A percentile compares a stretch with the other conserved stretches of the same genome.
Evolutionary conservation across 768 basidiomycete genomes (phyloP).

Genomic region (Nidularia pulvinata): DNA sequence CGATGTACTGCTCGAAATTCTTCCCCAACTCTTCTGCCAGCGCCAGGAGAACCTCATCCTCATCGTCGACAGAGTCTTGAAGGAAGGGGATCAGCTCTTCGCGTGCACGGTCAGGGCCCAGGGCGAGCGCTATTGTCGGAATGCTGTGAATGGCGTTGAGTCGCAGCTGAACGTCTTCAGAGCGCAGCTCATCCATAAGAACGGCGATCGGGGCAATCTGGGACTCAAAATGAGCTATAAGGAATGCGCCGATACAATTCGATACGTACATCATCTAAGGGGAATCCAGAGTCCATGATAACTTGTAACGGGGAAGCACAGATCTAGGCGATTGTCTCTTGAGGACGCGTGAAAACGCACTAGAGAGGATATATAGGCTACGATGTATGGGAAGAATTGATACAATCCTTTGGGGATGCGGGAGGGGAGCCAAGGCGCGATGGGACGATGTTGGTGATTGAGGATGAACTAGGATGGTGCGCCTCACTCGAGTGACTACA

Average conservation of each 20-base stretch:
- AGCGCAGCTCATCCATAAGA: conserved; percentile 96
- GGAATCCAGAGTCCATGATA: conserved; percentile 68
- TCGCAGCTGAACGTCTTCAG: conserved; percentile 96
- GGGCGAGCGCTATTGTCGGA: conserved; percentile 95
- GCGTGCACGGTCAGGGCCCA: conserved; percentile 93
- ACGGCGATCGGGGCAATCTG: conserved; percentile 95
- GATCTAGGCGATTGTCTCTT: too few relatives aligned
- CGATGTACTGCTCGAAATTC: conserved; percentile 93
- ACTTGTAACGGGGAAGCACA: too few relatives aligned
- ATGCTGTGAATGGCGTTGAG: conserved; percentile 97
- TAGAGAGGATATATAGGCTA: too few relatives aligned
- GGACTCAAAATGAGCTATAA: background rate
- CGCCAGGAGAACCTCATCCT: conserved; percentile 96
- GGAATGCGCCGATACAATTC: conserved; percentile 5
- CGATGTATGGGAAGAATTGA: too few relatives aligned
- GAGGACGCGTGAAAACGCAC: too few relatives aligned
- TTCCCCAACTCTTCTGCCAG: conserved; percentile 94
- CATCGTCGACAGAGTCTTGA: conserved; percentile 98
- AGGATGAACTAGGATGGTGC: too few relatives aligned
- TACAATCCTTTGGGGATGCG: too few relatives aligned
- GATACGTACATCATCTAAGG: conserved; percentile 64
- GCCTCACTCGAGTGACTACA: too few relatives aligned
- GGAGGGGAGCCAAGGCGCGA: too few relatives aligned
- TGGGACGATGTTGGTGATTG: too few relatives aligned
- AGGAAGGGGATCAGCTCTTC: conserved; percentile 97